phyloP scores from a whole-genome alignment of 345 rosid species.

The Dipteronia dyeriana region DNA sequence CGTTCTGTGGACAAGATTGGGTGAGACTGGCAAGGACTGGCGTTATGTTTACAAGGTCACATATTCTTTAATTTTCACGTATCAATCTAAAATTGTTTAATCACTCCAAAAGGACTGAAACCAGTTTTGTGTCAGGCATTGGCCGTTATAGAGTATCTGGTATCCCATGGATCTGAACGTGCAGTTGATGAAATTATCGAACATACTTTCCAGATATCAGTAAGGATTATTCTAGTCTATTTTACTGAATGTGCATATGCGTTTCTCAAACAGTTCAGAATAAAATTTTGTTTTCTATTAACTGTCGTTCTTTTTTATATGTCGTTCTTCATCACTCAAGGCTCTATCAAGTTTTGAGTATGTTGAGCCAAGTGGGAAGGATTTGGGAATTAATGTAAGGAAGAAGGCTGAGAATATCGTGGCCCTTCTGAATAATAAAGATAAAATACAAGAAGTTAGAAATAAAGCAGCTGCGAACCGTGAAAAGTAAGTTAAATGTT shows the following conservation, averaged over 20 bases:
- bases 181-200: slow-evolving; percentile 97
- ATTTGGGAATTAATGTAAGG: slow-evolving; percentile 88
- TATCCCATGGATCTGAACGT: slow-evolving; percentile 97
- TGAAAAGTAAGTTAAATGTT: slow-evolving; percentile 68
- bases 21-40: slow-evolving; percentile 95
- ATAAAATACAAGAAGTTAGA: slow-evolving; percentile 85
- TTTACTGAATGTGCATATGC: slow-evolving; percentile 7
- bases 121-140: slow-evolving; percentile 57
- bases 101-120: slow-evolving; percentile 8
- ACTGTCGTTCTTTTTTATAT: slow-evolving; percentile 17
- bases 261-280: background rate
- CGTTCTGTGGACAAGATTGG: slow-evolving; percentile 90
- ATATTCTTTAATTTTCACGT: slow-evolving; percentile 12
- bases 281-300: slow-evolving; percentile 27
- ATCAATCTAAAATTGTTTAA: slow-evolving; percentile 14
- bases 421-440: slow-evolving; percentile 72
- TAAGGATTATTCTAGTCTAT: slow-evolving; percentile 39
- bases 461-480: slow-evolving; percentile 88
- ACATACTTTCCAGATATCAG: slow-evolving; percentile 95
- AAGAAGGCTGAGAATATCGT: slow-evolving; percentile 89
- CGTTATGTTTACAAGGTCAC: slow-evolving; percentile 95
- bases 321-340: slow-evolving; percentile 42
- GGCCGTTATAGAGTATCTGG: slow-evolving; percentile 88
- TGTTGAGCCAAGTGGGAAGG: slow-evolving; percentile 96
- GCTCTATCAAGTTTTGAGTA: slow-evolving; percentile 94